phyloP scores from a whole-genome alignment of 2,329 filamentous ascomycete genomes.

The Albophoma yamanashiensis region DNA sequence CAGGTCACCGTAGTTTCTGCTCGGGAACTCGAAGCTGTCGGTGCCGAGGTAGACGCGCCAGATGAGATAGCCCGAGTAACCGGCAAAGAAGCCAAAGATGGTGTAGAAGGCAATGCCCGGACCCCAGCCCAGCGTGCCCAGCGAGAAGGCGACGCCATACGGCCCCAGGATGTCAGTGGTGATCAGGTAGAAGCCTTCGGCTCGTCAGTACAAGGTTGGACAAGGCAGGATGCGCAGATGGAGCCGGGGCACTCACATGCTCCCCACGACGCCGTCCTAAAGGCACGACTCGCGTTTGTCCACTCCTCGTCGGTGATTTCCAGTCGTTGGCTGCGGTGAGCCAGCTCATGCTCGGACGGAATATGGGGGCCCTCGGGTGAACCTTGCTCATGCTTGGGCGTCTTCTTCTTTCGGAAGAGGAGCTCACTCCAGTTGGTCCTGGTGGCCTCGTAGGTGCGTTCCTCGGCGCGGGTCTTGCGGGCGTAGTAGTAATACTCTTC shows the following conservation, averaged over 20 bases:
- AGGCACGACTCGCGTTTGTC: conserved; percentile 24
- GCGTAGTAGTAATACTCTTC: conserved; percentile 17
- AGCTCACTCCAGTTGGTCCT: conserved; percentile 3
- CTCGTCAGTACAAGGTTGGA: neutral
- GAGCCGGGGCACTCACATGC: neutral
- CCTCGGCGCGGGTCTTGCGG: conserved; percentile 11
- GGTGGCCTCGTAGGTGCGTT: conserved; percentile 3
- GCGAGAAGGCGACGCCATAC: conserved; percentile 4
- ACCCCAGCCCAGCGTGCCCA: conserved; percentile 10
- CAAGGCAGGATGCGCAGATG: neutral
- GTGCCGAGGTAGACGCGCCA: conserved; percentile 30
- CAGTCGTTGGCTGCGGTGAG: neutral
- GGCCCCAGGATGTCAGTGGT: conserved; percentile 8
- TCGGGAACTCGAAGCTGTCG: conserved; percentile 27
- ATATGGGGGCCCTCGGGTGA: neutral
- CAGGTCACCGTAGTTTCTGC: conserved; percentile 35
- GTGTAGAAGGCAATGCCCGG: conserved; percentile 35
- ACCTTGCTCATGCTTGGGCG: neutral
- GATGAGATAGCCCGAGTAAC: conserved; percentile 32
- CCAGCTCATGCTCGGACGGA: neutral
- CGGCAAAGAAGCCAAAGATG: conserved; percentile 26
- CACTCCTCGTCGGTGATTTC: conserved; percentile 27
- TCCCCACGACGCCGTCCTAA: conserved; percentile 4
- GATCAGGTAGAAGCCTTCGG: conserved; percentile 6
- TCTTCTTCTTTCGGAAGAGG: neutral